These are phyloP conservation scores for Capsicum pubescens DNA, from an alignment of 257 asterid species.

Conservation along the genomic window DNA sequence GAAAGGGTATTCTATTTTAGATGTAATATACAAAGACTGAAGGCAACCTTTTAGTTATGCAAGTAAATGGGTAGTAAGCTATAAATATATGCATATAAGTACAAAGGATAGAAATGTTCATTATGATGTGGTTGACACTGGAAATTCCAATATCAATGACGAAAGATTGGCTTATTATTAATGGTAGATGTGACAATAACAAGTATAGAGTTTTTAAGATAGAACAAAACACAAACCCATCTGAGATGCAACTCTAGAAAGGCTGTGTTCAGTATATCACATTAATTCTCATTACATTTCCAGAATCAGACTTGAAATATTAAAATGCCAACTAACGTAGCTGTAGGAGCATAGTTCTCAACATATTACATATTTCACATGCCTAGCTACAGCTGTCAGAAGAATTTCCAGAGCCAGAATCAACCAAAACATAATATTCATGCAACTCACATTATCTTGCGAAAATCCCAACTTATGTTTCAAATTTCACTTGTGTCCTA, in stretches of 20 bases:
- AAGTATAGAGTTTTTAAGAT: not conserved
- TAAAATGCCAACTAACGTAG: not conserved
- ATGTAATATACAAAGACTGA: not conserved
- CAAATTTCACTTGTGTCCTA: not conserved
- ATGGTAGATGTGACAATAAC: not conserved
- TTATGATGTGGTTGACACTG: not conserved
- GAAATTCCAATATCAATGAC: constrained; percentile 13
- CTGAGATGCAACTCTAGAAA: constrained; percentile 18
- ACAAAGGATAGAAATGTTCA: constrained; percentile 7
- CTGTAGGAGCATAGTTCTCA: constrained; percentile 15
- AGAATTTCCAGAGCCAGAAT: constrained; percentile 7
- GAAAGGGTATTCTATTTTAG: not conserved
- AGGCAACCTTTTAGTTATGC: not conserved
- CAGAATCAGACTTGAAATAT: not conserved
- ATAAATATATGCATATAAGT: not conserved
- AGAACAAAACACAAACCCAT: not conserved
- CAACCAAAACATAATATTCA: not conserved
- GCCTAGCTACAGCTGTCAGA: not conserved
- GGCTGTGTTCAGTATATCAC: not conserved
- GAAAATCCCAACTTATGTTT: not conserved
- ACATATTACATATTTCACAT: not conserved
- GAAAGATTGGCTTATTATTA: not conserved
- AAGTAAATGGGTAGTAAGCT: constrained; percentile 3
- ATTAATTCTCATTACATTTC: not conserved
- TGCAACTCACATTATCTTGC: not conserved